phyloP scores from a whole-genome alignment of 495 filamentous ascomycete genomes.

The Apodospora peruviana region DNA sequence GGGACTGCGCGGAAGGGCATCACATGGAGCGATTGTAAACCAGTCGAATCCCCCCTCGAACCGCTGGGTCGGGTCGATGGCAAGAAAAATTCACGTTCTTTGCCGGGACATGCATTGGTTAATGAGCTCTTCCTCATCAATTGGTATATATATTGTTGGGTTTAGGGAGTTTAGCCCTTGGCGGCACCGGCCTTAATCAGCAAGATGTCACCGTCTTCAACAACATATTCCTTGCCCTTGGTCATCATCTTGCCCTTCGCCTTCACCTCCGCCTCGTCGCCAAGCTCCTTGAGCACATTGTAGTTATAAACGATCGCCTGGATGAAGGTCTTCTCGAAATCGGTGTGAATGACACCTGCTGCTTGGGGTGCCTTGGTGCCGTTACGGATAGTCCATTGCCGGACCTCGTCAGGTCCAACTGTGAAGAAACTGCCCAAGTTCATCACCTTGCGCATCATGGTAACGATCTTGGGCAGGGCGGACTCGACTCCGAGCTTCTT shows the following conservation, averaged over 20 bases:
- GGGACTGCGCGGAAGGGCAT: too few species aligned
- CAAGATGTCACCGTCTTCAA: slow-evolving; percentile 70
- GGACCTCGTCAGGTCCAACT: slow-evolving; percentile 90
- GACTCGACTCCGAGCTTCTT: slow-evolving; percentile 84
- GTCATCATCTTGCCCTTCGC: slow-evolving; percentile 95
- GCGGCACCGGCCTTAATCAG: slow-evolving; percentile 96
- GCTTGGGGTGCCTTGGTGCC: slow-evolving; percentile 96
- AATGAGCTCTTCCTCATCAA: too few species aligned
- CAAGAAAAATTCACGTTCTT: too few species aligned
- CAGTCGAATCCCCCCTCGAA: too few species aligned
- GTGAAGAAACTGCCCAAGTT: slow-evolving; percentile 96
- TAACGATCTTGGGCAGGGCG: slow-evolving; percentile 84
- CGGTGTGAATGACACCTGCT: slow-evolving; percentile 95
- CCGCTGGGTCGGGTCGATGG: too few species aligned
- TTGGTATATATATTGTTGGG: too few species aligned
- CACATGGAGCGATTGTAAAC: too few species aligned
- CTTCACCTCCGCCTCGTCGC: slow-evolving; percentile 83
- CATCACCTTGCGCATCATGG: slow-evolving; percentile 89
- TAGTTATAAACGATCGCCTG: slow-evolving; percentile 93
- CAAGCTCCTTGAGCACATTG: slow-evolving; percentile 68
- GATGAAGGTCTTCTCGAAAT: slow-evolving; percentile 99
- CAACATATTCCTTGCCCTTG: slow-evolving; percentile 97
- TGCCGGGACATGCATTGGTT: too few species aligned
- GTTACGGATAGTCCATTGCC: slow-evolving; percentile 97
- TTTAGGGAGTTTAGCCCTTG: slow-evolving; percentile 67